A percentile compares a stretch with the other conserved stretches of the same genome.
These are phyloP conservation scores for Trichophyton schoenleinii DNA, from an alignment of 2,329 filamentous ascomycete species.

Conservation along the genomic window DNA sequence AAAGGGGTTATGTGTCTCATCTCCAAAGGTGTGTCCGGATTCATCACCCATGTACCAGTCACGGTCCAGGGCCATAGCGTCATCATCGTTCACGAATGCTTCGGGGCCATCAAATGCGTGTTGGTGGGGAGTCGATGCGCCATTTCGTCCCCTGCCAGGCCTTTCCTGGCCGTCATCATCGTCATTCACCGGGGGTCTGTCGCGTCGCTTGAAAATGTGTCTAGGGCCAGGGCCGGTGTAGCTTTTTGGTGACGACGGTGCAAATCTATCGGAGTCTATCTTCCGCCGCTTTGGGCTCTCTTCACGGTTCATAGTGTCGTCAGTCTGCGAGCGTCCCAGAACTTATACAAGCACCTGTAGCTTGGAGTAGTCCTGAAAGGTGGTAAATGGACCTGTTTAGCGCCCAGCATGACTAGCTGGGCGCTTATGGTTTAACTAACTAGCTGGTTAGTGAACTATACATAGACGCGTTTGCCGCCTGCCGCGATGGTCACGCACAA, in stretches of 20 bases:
- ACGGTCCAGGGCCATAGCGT: slow-evolving; percentile 64
- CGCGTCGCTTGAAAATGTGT: slow-evolving; percentile 9
- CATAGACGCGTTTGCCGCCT: no score
- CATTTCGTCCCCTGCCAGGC: slow-evolving; percentile 16
- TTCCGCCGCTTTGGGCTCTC: slow-evolving; percentile 53
- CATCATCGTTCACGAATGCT: slow-evolving; percentile 50
- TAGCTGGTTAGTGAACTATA: no score
- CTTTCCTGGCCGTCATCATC: slow-evolving; percentile 7
- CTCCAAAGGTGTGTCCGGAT: slow-evolving; percentile 71
- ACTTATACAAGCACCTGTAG: background rate
- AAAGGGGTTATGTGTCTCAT: slow-evolving; percentile 88
- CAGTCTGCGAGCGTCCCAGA: background rate
- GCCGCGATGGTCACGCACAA: no score
- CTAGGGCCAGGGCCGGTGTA: slow-evolving; percentile 28
- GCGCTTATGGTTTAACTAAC: no score
- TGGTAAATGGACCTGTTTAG: no score
- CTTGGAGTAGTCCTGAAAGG: no score
- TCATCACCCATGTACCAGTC: slow-evolving; percentile 92
- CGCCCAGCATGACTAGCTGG: no score
- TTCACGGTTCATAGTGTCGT: slow-evolving; percentile 25
- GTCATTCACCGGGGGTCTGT: background rate
- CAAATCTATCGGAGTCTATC: slow-evolving; percentile 52
- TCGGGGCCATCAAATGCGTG: slow-evolving; percentile 51
- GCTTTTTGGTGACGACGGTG: slow-evolving; percentile 36
- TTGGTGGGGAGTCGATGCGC: slow-evolving; percentile 34